These are phyloP conservation scores for Sporisorium sorghi DNA, from an alignment of 1,284 basidiomycete species.

Conservation along the genomic window DNA sequence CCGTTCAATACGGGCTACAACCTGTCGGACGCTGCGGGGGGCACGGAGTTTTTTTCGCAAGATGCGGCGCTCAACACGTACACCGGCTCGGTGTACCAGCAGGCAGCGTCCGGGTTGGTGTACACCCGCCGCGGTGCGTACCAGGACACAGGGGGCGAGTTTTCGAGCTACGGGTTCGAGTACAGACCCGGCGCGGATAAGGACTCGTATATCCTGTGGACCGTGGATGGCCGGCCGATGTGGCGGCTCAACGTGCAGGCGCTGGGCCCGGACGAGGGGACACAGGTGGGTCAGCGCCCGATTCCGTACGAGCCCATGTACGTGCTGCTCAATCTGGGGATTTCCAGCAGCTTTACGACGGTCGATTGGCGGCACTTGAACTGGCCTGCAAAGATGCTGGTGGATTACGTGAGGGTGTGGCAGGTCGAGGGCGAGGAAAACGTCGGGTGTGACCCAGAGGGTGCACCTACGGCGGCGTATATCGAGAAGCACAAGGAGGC, in stretches of 20 bases:
- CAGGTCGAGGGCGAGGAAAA: conserved; percentile 61
- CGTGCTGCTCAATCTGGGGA: conserved; percentile 62
- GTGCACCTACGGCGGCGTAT: conserved; percentile 62
- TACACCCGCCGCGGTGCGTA: conserved; percentile 58
- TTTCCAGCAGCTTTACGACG: conserved; percentile 50
- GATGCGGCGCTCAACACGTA: conserved; percentile 57
- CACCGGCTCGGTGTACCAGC: conserved; percentile 63
- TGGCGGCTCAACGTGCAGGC: conserved; percentile 76
- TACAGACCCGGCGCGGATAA: conserved; percentile 64
- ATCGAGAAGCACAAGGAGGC: conserved; percentile 63
- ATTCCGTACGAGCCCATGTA: conserved; percentile 75
- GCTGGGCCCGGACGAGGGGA: conserved; percentile 76
- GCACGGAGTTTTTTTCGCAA: conserved; percentile 33
- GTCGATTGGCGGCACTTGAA: conserved; percentile 31
- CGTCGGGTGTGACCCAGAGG: conserved; percentile 70
- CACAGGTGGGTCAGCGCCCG: conserved; percentile 79
- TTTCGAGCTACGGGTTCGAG: conserved; percentile 75
- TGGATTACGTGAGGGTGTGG: conserved; percentile 61
- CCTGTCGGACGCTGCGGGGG: conserved; percentile 66
- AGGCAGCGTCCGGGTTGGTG: conserved; percentile 64
- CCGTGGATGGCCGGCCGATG: conserved; percentile 37
- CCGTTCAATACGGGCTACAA: conserved; percentile 69
- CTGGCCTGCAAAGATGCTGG: conserved; percentile 45
- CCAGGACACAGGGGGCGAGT: conserved; percentile 40
- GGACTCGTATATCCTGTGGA: conserved; percentile 58